Base-by-base conservation (phyloP, 2,329 filamentous ascomycete genomes). In the Arthrobotrys megalospora region DNA sequence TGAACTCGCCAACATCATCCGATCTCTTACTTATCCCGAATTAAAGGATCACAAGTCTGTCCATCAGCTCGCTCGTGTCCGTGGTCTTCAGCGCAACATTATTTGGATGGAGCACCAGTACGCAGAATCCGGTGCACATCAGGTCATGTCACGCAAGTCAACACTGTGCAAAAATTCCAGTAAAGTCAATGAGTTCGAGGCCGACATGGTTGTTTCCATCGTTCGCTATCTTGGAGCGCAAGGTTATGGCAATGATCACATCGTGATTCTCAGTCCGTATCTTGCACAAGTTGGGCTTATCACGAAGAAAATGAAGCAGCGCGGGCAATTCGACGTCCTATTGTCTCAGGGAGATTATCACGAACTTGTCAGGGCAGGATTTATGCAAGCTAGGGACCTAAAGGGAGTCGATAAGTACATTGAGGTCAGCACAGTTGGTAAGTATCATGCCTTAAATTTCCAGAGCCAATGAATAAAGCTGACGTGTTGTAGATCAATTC, bases 231-330 rank as follows among this genome's bases (percentile, higher is more conserved):
- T 94, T 0, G 89, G 85, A 0, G 92, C 93, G 77, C 91, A 94
- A 80, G 91, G 91, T 0, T 94, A 93, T 81, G 86, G 87, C 3
- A 89, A 90, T 0, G 85, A 89, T 2, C 84, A 91, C 1, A 85
- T 93, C 10, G 91, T 93, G 0, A 85, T 94, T 0, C 83, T 94
- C 0, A 92, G 91, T 0, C 92, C 92, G 0, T 94, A 94, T 80
- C 85, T 93, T 0, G 91, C 91, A 0, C 91, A 93, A 80, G 83
- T 94, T 0, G 87, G 84, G 1, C 84, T 91, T 0, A 84, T 94
- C 1, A 52, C 73, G 0, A 83, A 85, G 16, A 85, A 89, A 0
- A 85, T 83, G 0, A 84, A 93, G 93, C 4, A 84, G 84, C 3
- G 83, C 86, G 8, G 86, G 90, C 0, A 89, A 89, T 60, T 66